Evolutionary conservation across 2,329 filamentous ascomycete species (phyloP).

Genomic region (Botryotinia calthae): DNA sequence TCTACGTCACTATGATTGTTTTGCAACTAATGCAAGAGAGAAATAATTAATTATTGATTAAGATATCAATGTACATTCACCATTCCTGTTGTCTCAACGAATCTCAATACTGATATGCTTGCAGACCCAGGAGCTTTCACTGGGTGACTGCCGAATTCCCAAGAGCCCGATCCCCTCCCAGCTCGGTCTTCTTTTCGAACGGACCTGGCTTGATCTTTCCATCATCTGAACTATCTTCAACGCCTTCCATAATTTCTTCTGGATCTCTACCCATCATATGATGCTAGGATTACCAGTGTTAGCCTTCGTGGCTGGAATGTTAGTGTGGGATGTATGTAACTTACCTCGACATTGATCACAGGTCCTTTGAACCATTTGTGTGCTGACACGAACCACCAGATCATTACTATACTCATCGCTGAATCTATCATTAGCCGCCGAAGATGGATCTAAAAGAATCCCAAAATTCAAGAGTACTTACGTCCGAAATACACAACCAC

Average conservation of each 20-base stretch:
- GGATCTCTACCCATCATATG: slow-evolving; percentile 35
- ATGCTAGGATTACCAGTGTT: slow-evolving; percentile 28
- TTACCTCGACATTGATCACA: slow-evolving; percentile 57
- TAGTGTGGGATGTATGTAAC: slow-evolving; percentile 16
- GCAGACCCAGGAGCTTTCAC: slow-evolving; percentile 1
- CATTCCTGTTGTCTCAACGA: not conserved
- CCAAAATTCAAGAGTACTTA: slow-evolving; percentile 25
- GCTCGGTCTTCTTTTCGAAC: slow-evolving; percentile 26
- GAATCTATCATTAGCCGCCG: slow-evolving; percentile 22
- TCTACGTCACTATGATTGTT: slow-evolving; percentile 19
- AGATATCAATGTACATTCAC: not conserved
- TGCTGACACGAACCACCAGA: slow-evolving; percentile 62
- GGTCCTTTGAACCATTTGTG: slow-evolving; percentile 65
- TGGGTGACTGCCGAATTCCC: not conserved
- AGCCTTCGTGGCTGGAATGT: slow-evolving; percentile 20
- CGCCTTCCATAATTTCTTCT: slow-evolving; percentile 29
- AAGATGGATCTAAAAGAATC: not conserved
- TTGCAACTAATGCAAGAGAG: slow-evolving; percentile 20
- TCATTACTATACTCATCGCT: slow-evolving; percentile 50
- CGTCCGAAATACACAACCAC: slow-evolving; percentile 57
- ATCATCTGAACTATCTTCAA: slow-evolving; percentile 30
- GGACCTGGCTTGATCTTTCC: slow-evolving; percentile 4
- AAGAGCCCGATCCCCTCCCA: not conserved
- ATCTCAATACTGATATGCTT: not conserved
- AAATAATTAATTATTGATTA: not conserved